Base-by-base conservation (phyloP, 1,284 basidiomycete genomes). In the Vanrija pseudolonga region DNA sequence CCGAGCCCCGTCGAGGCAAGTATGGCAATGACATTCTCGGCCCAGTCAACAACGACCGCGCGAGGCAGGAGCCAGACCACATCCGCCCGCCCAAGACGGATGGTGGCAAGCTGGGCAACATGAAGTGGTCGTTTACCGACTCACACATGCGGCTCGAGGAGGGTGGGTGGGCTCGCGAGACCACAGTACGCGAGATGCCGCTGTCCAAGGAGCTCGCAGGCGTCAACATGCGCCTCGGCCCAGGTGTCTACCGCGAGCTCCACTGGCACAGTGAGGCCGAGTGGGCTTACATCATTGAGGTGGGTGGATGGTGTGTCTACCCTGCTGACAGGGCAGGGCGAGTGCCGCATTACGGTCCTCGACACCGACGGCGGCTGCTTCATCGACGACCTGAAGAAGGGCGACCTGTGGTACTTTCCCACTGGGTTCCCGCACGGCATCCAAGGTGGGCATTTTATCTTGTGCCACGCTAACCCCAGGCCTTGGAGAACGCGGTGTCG, bases 221-320 rank as follows among this genome's bases (percentile, higher is more conserved):
- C 39, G 85, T 86, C 11, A 82, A 88, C 65, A 86, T 87, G 85
- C 81, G 85, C 20, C 74, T 87, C 19, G 80, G 85, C 67, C 73
- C 82, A 42, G 86, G 85, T 11, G 83, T 53, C n/a, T 55, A 51
- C 57, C 85, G 85, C 18, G 86, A 89, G 68, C 78, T 88, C 24
- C 86, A 88, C 65, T 87, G 86, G 86, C 86, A 89, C 67, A 82
- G 79, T 52, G 83, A 82, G 4, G 77, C 82, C 26, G 87, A 88
- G 77, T 65, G 68, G 65, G 64, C 62, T 18, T 65, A 65, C 51
- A 65, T 65, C 50, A 58, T 73, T 47, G 66, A 63, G 43, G 66
- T 63, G 54, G 26, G 26, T 26, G 26, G 52, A 55, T 5, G 28
- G 36, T 5, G n/a, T 50, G 54, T 38, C 19, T 23, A n/a, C 38